Evolutionary conservation across 208 protist genomes (phyloP), one percentile per base, ranked within the genome.

Genomic region (Trypanosoma scelopori): DNA sequence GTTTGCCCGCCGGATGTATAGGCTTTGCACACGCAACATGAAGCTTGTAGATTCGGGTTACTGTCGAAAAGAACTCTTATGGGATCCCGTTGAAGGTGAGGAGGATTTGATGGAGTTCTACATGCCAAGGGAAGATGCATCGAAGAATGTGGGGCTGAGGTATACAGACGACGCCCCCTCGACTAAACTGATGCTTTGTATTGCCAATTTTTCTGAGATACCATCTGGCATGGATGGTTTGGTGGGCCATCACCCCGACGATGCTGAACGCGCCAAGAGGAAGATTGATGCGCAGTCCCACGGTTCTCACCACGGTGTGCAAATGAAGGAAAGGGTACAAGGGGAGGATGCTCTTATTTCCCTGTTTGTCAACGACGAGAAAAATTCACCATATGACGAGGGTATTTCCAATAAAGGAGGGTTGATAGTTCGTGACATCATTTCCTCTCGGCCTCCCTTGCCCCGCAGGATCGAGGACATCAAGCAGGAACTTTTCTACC

Each of bases 41-140:
- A 13, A 23, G 7, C 55, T 81, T 30, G 76, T 88, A 51, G 58
- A 35, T 2, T 64, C 4, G 7, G 82, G 82, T 30, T 88, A 88
- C 56, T 27, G 46, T 9, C 74, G 82, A 16, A 64, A 49, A 15
- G 42, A 37, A 15, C 43, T 65, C 2, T 45, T 66, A 20, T 88
- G 78, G 78, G 68, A 82, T 60, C 25, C 22, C 28, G 63, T 79
- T 18, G 82, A 88, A 52, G 68, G 80, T n/a, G 72, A 77, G 15
- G 59, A 71, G 23, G 5, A 70, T 22, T 23, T 61, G 0, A 4
- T 37, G 9, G 32, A 37, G 32, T 37, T 37, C 3, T 37, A 37
- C 9, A 37, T 11, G 32, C 32, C 5, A 11, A 37, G 32, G 32
- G 32, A 37, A 37, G 32, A 9, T 37, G 32, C 32, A 37, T 37